phyloP scores from a whole-genome alignment of 371 early-diverging fungal genomes.

The Apophysomyces ossiformis region DNA sequence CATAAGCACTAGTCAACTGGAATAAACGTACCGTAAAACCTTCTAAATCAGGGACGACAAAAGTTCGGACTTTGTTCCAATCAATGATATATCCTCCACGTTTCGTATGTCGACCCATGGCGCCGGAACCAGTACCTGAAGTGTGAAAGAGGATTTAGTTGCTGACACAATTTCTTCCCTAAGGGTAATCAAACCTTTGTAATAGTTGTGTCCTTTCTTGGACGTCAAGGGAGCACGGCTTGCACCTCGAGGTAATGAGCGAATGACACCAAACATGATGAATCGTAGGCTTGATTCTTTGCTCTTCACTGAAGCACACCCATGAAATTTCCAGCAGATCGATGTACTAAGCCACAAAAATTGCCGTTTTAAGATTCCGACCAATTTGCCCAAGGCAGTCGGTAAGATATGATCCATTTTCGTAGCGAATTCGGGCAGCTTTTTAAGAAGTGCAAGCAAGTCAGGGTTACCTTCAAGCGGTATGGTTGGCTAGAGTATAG shows the following conservation, averaged over 20 bases:
- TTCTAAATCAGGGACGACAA: conserved; percentile 79
- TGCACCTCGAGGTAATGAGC: conserved; percentile 75
- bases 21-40: conserved; percentile 63
- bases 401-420: too few relatives aligned
- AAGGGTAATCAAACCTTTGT: conserved; percentile 65
- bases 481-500: too few relatives aligned
- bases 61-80: conserved; percentile 77
- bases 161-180: too few relatives aligned
- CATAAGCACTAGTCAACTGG: too few relatives aligned
- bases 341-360: neutral
- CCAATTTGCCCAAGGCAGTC: too few relatives aligned
- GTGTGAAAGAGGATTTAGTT: neutral
- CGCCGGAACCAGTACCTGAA: conserved; percentile 80
- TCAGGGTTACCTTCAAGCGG: too few relatives aligned
- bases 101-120: conserved; percentile 86
- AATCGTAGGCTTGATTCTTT: conserved; percentile 1
- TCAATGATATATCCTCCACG: conserved; percentile 77
- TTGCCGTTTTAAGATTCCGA: too few relatives aligned
- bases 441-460: too few relatives aligned
- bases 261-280: conserved; percentile 75
- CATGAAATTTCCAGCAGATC: neutral
- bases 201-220: conserved; percentile 83
- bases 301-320: neutral
- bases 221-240: conserved; percentile 76
- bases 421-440: too few relatives aligned